A percentile compares a stretch with the other conserved stretches of the same genome.
phyloP scores from a whole-genome alignment of 257 asterid species.

The Nicotiana tomentosiformis region DNA sequence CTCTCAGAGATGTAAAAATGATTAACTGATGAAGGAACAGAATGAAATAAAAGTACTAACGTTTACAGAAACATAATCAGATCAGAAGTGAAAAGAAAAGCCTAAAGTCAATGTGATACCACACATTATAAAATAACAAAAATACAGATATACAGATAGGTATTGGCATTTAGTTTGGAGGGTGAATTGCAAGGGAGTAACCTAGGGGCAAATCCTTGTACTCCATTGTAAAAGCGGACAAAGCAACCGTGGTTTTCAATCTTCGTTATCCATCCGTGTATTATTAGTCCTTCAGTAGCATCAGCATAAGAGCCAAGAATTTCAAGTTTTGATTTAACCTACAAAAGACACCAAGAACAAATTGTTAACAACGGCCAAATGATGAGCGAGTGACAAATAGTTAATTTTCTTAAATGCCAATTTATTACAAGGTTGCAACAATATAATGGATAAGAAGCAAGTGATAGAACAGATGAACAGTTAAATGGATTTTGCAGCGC shows the following conservation, averaged over 20 bases:
- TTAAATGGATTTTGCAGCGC: neutral
- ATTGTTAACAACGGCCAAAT: neutral
- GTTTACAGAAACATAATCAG: neutral
- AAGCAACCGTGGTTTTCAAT: conserved; percentile 94
- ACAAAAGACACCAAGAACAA: conserved; percentile 2
- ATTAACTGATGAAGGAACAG: neutral
- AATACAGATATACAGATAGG: neutral
- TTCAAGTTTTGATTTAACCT: conserved; percentile 86
- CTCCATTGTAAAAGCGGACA: conserved; percentile 96
- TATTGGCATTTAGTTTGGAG: neutral
- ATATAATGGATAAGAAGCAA: conserved; percentile 1
- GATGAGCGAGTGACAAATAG: neutral
- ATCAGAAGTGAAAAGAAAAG: neutral
- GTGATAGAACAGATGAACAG: neutral
- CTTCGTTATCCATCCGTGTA: conserved; percentile 98
- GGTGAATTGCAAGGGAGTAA: conserved; percentile 18
- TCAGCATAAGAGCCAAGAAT: conserved; percentile 78
- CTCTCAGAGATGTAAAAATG: neutral
- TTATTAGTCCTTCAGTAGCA: conserved; percentile 73
- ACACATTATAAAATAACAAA: neutral
- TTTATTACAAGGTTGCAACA: neutral
- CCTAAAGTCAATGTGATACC: neutral
- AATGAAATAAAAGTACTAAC: neutral
- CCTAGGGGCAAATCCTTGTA: conserved; percentile 95
- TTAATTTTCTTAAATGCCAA: neutral